Base-by-base conservation (phyloP, 208 protist genomes). In the Trypanosoma theileri region DNA sequence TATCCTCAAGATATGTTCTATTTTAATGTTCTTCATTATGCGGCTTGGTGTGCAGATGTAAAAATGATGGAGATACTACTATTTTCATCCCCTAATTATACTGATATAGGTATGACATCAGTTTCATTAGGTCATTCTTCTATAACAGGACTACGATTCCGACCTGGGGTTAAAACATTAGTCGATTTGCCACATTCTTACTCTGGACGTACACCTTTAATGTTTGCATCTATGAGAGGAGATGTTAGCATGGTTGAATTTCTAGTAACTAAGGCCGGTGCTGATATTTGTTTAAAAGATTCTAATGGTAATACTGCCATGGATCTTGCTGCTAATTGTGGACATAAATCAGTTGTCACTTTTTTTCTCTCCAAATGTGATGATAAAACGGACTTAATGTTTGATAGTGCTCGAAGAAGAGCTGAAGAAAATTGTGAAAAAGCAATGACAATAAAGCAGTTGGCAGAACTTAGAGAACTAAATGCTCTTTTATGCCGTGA, bases 221-320 rank as follows among this genome's bases (percentile, higher is more conserved):
- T 95, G 89, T 73, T 95, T 53, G 89, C 89, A 31, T 84, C 84
- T 21, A 66, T 95, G 42, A 76, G 82, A 50, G 89, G 89, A 10
- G 64, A 83, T 62, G 54, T 41, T 6, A 59, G 62, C 12, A 73
- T 89, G 24, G 84, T 89, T 11, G 55, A 67, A 26, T 86, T 92
- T 70, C 64, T 95, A n/a, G 26, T 95, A 19, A 62, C 74, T 21
- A 75, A 79, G 11, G 85, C 75, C 56, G 81, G 71, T n/a, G 81
- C 86, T 22, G 73, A 83, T 64, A 51, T 85, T 24, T 71, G 67
- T 44, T 59, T 70, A 24, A 61, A 54, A 13, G 89, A 95, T 61
- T 57, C 41, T n/a, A 46, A 80, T 51, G 82, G 81, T 64, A 69
- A 85, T 40, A 81, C 77, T 22, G 89, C 82, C 42, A 63, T 84